These are phyloP conservation scores for Austropuccinia psidii DNA, from an alignment of 1,284 basidiomycete species.

Conservation along the genomic window DNA sequence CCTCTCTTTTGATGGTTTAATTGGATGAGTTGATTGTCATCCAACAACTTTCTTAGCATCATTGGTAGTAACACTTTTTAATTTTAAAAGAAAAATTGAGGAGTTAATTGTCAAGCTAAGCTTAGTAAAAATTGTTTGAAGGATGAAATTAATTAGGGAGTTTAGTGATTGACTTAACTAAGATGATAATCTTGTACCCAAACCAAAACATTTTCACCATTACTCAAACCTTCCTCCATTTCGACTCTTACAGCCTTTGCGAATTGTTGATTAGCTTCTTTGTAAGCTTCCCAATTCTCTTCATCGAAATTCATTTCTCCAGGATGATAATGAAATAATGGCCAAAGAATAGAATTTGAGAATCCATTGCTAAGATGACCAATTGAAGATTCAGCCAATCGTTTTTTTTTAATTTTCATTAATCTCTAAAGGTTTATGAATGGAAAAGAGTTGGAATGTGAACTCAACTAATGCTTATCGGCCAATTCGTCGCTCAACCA, in stretches of 20 bases:
- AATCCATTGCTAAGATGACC: slow-evolving; percentile 53
- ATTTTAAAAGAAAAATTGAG: slow-evolving; percentile 67
- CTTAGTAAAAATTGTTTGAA: slow-evolving; percentile 38
- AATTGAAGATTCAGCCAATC: background rate
- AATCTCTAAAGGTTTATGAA: slow-evolving; percentile 22
- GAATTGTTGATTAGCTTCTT: slow-evolving; percentile 91
- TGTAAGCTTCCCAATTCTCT: slow-evolving; percentile 94
- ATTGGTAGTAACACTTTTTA: slow-evolving; percentile 25
- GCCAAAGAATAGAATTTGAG: slow-evolving; percentile 99
- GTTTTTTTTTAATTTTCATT: background rate
- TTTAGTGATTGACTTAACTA: background rate
- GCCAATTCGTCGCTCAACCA: slow-evolving; percentile 96
- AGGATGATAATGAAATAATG: slow-evolving; percentile 83
- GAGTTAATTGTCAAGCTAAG: slow-evolving; percentile 71
- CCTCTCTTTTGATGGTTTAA: slow-evolving; percentile 55
- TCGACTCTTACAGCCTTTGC: slow-evolving; percentile 76
- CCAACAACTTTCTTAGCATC: slow-evolving; percentile 26
- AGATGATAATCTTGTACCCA: slow-evolving; percentile 97
- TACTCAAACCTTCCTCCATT: slow-evolving; percentile 52
- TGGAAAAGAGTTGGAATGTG: background rate
- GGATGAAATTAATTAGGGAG: background rate
- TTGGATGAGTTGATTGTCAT: slow-evolving; percentile 39
- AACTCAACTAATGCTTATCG: slow-evolving; percentile 91
- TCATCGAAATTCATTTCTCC: slow-evolving; percentile 99
- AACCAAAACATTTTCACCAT: slow-evolving; percentile 72